Evolutionary conservation across 2,329 filamentous ascomycete genomes (phyloP), one percentile per base, ranked within the genome.

Genomic region (Cladophialophora exuberans): DNA sequence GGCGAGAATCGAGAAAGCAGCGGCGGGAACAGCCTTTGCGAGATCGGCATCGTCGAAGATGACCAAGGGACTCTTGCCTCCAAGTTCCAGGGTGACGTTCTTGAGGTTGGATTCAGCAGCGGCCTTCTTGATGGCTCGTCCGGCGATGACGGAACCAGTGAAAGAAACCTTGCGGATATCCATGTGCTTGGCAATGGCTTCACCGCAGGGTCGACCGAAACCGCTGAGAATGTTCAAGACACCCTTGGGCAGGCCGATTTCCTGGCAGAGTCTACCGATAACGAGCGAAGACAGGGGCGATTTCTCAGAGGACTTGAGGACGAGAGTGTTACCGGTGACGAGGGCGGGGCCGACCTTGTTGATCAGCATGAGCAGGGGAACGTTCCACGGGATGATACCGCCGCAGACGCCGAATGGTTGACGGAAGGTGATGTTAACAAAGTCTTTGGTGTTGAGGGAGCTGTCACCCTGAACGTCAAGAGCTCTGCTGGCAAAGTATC

Each of bases 401-500:
- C 61, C 64, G 38, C 62, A 72, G 3, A 80, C 73, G 28, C 80
- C 80, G 33, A 81, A 70, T 0, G 80, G 79, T 80, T 96, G 17
- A 68, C 67, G 61, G 76, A 75, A 2, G 72, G 76, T 91, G 78
- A 94, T 15, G 77, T 65, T 60, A 17, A 60, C 79, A 69, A 23
- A 67, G 69, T 10, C 68, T 67, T 35, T 71, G 69, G 63, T 77
- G 72, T 55, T 80, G 75, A 64, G 70, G 68, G 57, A 78, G 67
- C 59, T 77, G 60, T 56, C 77, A 70, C 54, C 79, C 72, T 52
- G 72, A 64, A 30, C 79, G 69, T 13, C 71, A 66, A 55, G 50
- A 9, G 57, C 56, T 39, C 54, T 57, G 46, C 49, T 57, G 25
- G 52, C 51, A 67, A 92, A 94, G 78, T 93, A 97, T 73, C 91